Evolutionary conservation across 257 asterid species (phyloP).

Genomic region (Plectranthus barbatus): DNA sequence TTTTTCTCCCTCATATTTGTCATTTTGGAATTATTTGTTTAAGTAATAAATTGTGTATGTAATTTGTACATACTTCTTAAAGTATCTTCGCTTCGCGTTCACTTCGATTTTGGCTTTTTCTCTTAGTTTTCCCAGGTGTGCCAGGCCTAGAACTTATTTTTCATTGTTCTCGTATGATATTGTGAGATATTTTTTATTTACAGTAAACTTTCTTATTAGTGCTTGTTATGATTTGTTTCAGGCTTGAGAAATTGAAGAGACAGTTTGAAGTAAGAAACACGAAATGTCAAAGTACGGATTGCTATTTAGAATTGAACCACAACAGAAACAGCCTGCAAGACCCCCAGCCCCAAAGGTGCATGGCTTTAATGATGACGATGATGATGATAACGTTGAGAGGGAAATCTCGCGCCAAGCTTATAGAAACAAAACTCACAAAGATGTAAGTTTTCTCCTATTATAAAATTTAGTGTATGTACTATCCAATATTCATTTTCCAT

Average conservation of each 20-base stretch:
- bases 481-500: not conserved
- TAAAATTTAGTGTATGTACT: not conserved
- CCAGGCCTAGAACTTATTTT: no score
- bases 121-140: no score
- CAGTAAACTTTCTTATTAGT: no score
- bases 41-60: no score
- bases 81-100: no score
- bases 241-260: not conserved
- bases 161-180: no score
- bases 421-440: slow-evolving; percentile 68
- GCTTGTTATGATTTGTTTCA: not conserved
- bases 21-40: no score
- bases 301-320: slow-evolving; percentile 70
- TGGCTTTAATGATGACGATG: slow-evolving; percentile 44
- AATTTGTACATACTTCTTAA: no score
- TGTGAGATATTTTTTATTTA: no score
- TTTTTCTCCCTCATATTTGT: no score
- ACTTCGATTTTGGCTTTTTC: no score
- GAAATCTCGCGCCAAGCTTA: slow-evolving; percentile 79
- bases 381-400: slow-evolving; percentile 66
- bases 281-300: slow-evolving; percentile 64
- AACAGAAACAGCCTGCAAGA: slow-evolving; percentile 53
- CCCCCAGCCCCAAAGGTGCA: no score
- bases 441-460: slow-evolving; percentile 38
- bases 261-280: not conserved